Base-by-base conservation (phyloP, 2,329 filamentous ascomycete species). In the Exophiala alcalophila region DNA sequence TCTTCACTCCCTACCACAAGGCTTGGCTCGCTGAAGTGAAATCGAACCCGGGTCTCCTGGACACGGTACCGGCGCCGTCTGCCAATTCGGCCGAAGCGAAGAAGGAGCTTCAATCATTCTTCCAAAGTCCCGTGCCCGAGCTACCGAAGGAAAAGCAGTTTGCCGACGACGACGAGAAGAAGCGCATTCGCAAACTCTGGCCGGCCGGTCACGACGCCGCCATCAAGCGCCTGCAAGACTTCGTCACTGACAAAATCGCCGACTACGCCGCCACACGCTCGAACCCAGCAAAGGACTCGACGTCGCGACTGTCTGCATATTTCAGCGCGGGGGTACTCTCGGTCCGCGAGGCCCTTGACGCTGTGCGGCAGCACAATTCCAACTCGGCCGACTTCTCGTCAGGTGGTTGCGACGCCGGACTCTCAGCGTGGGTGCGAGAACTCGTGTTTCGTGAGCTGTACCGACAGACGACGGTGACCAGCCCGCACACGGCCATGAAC, bases 401-500 rank as follows among this genome's bases (percentile, higher is more conserved):
- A 35, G 55, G 57, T 4, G 62, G 65, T 6, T 51, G 59, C 4
- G 61, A 59, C 8, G 49, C 63, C 0, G 68, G 66, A 3, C 60
- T 68, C 8, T 60, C 64, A 24, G 55, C 63, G 6, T 74, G 71
- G 71, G 70, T 75, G 1, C 70, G 72, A 7, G 72, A 75, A 53
- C 63, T 75, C 36, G 69, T 71, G 3, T 74, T 74, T 52, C 65
- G 71, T 1, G 72, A 75, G 47, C 63, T 73, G 16, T 74, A 74
- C 54, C 61, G 71, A 9, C 72, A 74, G 40, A 68, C 68, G 3
- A 68, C 65, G 4, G 56, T 73, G 40, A 61, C 59, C 8, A 70
- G 66, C 0, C 71, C 71, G 0, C 71, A 75, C 42, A 71, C 65
- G 3, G 60, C 61, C 11, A 73, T 76, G 69, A 73, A 73, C 25